Evolutionary conservation across 2,329 filamentous ascomycete genomes (phyloP).

Genomic region (Sporothrix phasma): DNA sequence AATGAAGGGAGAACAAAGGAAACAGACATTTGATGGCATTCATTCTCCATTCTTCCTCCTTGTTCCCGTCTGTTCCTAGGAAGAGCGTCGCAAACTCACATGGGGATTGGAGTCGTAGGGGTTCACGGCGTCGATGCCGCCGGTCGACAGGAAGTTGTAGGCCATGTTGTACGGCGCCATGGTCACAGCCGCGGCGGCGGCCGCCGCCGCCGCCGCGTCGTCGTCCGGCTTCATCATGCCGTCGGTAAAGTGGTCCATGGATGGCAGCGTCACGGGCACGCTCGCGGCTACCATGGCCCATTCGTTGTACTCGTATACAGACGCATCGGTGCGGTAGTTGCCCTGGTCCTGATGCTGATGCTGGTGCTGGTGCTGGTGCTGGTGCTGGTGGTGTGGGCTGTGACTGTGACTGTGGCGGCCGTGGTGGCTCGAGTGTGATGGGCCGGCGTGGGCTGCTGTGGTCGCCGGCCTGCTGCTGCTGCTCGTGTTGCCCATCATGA

Average conservation of each 20-base stretch:
- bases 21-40: slow-evolving; percentile 1
- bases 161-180: slow-evolving; percentile 58
- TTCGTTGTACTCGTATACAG: slow-evolving; percentile 41
- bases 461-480: slow-evolving; percentile 19
- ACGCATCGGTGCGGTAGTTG: not conserved
- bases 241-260: slow-evolving; percentile 50
- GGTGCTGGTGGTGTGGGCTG: not conserved
- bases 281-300: slow-evolving; percentile 40
- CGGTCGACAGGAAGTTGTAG: slow-evolving; percentile 54
- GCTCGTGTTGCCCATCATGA: slow-evolving; percentile 41
- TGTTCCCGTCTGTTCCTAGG: not conserved
- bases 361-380: not conserved
- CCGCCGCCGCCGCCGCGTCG: slow-evolving; percentile 21
- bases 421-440: slow-evolving; percentile 18
- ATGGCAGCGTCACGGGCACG: slow-evolving; percentile 50
- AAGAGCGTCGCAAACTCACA: slow-evolving; percentile 52
- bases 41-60: not conserved
- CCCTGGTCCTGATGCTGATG: not conserved
- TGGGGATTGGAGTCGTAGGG: slow-evolving; percentile 62
- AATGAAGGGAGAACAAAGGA: slow-evolving; percentile 4
- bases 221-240: slow-evolving; percentile 61
- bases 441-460: not conserved
- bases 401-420: slow-evolving; percentile 15
- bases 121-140: slow-evolving; percentile 51
- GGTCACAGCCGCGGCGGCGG: slow-evolving; percentile 31